Conservation (phyloP, 129 eudicot species). For the Kitagawia praeruptora region DNA sequence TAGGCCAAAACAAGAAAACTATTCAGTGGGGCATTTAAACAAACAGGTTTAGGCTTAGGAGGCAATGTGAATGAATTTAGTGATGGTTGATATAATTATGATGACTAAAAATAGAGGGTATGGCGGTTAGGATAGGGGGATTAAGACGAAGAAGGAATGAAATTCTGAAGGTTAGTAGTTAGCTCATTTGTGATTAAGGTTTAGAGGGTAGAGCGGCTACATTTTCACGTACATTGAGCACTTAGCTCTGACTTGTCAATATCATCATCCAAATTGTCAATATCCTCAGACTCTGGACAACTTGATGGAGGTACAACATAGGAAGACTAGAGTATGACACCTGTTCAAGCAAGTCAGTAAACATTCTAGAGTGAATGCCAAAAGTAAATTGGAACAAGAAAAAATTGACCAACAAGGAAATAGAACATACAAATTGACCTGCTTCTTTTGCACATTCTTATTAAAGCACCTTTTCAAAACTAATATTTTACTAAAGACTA, state of each 20-base stretch:
- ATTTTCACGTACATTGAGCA: slow-evolving; percentile 39
- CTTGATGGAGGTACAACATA: slow-evolving; percentile 63
- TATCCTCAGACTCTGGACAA: slow-evolving; percentile 53
- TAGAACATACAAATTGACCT: neutral
- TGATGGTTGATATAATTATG: too few relatives aligned
- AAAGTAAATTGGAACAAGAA: neutral
- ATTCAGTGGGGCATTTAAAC: too few relatives aligned
- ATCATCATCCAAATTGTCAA: neutral
- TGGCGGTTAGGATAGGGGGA: too few relatives aligned
- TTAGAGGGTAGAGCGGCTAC: too few relatives aligned
- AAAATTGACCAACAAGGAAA: slow-evolving; percentile 6
- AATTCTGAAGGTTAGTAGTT: too few relatives aligned
- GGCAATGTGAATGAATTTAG: too few relatives aligned
- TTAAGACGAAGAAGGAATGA: too few relatives aligned
- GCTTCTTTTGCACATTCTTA: neutral
- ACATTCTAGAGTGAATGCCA: neutral
- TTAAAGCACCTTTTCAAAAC: too few relatives aligned
- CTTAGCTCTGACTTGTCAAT: slow-evolving; percentile 47
- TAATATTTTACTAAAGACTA: neutral
- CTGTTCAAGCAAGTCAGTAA: slow-evolving; percentile 35
- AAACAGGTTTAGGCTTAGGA: too few relatives aligned
- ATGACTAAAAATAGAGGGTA: too few relatives aligned
- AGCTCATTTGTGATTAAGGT: too few relatives aligned
- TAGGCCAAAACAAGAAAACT: too few relatives aligned
- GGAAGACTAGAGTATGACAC: slow-evolving; percentile 58